These are phyloP conservation scores for Thermochaetoides dissita DNA, from an alignment of 2,329 filamentous ascomycete genomes.

Conservation along the genomic window DNA sequence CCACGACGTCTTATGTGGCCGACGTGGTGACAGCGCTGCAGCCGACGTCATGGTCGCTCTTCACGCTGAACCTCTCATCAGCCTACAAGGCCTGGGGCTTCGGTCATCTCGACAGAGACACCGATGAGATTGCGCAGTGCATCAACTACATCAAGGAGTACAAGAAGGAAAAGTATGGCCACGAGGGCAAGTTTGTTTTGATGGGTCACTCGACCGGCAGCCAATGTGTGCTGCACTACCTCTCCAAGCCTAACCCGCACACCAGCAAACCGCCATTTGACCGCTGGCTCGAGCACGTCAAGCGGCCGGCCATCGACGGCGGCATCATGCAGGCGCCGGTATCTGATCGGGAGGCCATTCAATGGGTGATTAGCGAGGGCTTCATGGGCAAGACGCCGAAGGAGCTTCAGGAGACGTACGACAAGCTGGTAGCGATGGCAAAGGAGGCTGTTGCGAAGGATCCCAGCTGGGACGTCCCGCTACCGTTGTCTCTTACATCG, in stretches of 20 bases:
- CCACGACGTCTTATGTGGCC: conserved; percentile 45
- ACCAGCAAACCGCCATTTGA: conserved; percentile 24
- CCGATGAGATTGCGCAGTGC: conserved; percentile 38
- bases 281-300: conserved; percentile 26
- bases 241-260: conserved; percentile 29
- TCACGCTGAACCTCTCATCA: conserved; percentile 31
- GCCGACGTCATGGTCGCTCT: conserved; percentile 31
- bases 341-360: conserved; percentile 56
- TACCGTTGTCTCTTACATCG: conserved; percentile 22
- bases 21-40: conserved; percentile 40
- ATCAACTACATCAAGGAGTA: conserved; percentile 35
- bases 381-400: conserved; percentile 19
- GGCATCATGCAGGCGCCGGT: conserved; percentile 69
- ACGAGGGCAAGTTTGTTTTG: conserved; percentile 34
- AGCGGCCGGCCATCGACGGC: conserved; percentile 43
- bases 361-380: conserved; percentile 28
- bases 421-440: conserved; percentile 24
- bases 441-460: conserved; percentile 16
- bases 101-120: conserved; percentile 36
- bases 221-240: conserved; percentile 45
- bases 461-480: conserved; percentile 18
- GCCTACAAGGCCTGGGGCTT: conserved; percentile 40
- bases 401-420: conserved; percentile 21
- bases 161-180: conserved; percentile 21
- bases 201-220: conserved; percentile 46